Evolutionary conservation across 495 filamentous ascomycete genomes (phyloP).

Genomic region (Daldinia vernicosa): DNA sequence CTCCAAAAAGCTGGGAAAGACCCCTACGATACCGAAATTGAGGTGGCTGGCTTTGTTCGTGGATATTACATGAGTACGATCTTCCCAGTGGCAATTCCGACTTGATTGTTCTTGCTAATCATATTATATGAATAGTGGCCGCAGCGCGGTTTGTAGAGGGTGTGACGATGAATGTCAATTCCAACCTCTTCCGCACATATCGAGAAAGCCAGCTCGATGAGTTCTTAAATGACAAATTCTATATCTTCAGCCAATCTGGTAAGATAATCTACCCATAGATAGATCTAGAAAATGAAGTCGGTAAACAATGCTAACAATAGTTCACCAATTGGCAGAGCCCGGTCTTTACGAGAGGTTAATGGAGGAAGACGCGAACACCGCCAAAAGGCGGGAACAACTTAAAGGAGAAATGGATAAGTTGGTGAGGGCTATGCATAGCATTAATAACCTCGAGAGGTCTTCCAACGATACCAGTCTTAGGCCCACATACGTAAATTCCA

Average conservation of each 20-base stretch:
- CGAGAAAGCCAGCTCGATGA: conserved; percentile 39
- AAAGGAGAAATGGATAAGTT: conserved; percentile 52
- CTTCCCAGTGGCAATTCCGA: neutral
- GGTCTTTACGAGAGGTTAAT: conserved; percentile 52
- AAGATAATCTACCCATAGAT: conserved; percentile 6
- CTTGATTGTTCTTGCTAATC: conserved; percentile 6
- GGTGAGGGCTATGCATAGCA: conserved; percentile 53
- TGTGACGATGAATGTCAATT: conserved; percentile 57
- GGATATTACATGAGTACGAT: conserved; percentile 60
- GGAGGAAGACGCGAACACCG: conserved; percentile 55
- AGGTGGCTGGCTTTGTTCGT: conserved; percentile 58
- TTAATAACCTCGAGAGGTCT: conserved; percentile 44
- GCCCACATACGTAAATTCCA: neutral
- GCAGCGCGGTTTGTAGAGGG: conserved; percentile 60
- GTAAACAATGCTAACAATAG: conserved; percentile 5
- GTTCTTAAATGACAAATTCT: conserved; percentile 54
- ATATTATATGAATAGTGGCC: conserved; percentile 41
- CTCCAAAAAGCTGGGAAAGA: conserved; percentile 54
- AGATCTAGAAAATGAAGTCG: neutral
- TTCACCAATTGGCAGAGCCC: conserved; percentile 29
- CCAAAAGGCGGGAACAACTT: conserved; percentile 46
- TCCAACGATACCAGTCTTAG: neutral
- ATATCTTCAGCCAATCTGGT: conserved; percentile 42
- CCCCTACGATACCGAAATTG: conserved; percentile 56
- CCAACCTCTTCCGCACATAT: conserved; percentile 52